phyloP scores from a whole-genome alignment of 2,329 filamentous ascomycete species.

The Xylaria multiplex region DNA sequence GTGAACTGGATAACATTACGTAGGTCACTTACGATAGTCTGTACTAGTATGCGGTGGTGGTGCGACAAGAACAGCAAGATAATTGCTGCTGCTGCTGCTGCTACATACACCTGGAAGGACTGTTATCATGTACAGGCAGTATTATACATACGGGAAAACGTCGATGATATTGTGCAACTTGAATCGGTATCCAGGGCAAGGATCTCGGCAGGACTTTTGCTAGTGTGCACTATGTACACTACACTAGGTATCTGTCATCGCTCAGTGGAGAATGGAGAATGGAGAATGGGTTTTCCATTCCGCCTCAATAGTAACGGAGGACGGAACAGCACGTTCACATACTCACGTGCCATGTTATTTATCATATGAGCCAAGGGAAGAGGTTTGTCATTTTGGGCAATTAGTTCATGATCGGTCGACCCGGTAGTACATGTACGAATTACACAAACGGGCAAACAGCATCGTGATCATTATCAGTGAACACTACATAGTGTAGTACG shows the following conservation, averaged over 20 bases:
- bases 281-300: not conserved
- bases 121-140: not conserved
- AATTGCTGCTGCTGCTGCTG: too few species aligned
- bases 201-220: slow-evolving; percentile 16
- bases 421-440: too few species aligned
- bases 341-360: too few species aligned
- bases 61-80: too few species aligned
- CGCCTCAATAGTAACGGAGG: slow-evolving; percentile 2
- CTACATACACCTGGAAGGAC: not conserved
- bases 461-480: too few species aligned
- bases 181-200: slow-evolving; percentile 24
- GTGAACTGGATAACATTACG: too few species aligned
- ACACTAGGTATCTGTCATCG: slow-evolving; percentile 17
- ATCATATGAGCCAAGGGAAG: not conserved
- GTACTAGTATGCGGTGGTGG: not conserved
- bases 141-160: not conserved
- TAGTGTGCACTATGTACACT: not conserved
- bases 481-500: too few species aligned
- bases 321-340: not conserved
- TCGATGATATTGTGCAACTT: slow-evolving; percentile 28
- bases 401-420: not conserved
- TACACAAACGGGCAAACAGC: not conserved
- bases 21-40: too few species aligned
- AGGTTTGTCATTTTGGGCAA: not conserved
- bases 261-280: not conserved